Percentiles rank a stretch among this genome's conserved stretches.
Conservation (phyloP, 2,329 filamentous ascomycete species). For the Sporothrix luriei region DNA sequence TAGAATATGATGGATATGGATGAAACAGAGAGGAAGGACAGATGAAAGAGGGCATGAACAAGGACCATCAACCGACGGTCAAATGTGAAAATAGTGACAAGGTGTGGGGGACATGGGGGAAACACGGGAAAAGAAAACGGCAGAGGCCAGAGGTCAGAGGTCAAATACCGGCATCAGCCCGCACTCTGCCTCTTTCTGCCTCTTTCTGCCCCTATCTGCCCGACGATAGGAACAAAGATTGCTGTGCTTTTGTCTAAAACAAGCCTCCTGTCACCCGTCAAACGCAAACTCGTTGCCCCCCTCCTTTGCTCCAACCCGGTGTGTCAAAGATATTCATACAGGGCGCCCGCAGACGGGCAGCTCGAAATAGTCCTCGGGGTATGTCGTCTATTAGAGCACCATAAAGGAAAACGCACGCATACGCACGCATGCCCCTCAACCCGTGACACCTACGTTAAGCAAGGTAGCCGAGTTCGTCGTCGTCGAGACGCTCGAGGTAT, state of each 20-base stretch:
- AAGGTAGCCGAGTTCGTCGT: constrained; percentile 91
- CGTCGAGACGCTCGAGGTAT: constrained; percentile 92
- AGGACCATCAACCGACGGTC: neutral
- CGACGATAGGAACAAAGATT: too few species aligned
- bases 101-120: neutral
- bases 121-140: neutral
- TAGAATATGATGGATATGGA: constrained; percentile 10
- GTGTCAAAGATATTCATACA: constrained; percentile 19
- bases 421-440: neutral
- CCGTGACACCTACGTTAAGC: constrained; percentile 58
- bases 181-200: neutral
- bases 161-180: neutral
- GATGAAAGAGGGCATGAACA: neutral
- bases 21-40: neutral
- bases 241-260: constrained; percentile 25
- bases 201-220: too few species aligned
- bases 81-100: neutral
- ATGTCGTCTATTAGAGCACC: neutral
- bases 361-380: neutral
- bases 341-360: neutral
- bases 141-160: neutral
- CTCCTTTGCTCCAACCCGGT: neutral
- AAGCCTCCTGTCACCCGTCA: neutral
- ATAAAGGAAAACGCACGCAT: neutral
- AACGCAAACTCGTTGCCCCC: neutral